Base-by-base conservation (phyloP, 129 eudicot species). In the Flaveria brownii region DNA sequence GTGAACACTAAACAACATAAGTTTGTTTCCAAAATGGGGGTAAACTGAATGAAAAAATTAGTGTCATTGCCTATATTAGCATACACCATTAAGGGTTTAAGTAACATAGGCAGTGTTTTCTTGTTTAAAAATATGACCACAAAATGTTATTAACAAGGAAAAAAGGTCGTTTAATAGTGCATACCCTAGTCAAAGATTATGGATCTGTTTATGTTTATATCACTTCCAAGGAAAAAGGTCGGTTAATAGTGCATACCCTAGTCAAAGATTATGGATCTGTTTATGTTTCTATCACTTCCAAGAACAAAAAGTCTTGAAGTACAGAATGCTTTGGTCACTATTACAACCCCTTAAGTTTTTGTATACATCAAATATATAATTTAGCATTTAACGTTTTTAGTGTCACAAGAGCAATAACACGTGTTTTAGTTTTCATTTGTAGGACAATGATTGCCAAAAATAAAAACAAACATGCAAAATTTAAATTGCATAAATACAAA, bases 401-500 rank as follows among this genome's bases (percentile, higher is more conserved):
- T 50, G 25, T 39, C 52, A 46, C 16, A 22, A 6, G 39, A 47
- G 30, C 11, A 55, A 45, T 14, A 59, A 2, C 23, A 43, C 70
- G 57, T 72, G 42, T 43, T 57, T 78, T 59, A 25, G 8, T 5
- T 42, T 60, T 59, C 63, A 3, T 70, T 18, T 64, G 60, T 28
- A 59, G 49, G 13, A 47, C 16, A 70, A 11, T 18, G 52, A 47
- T 59, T 43, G 15, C 47, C 70, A 70, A 26, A 36, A 57, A 39
- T 22, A 25, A 64, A 78, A 9, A 59, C 39, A 30, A 43, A 26
- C n/a, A 68, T 9, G 33, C 63, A 28, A 70, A 20, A 33, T 57
- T 43, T 22, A 11, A 11, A 78, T 49, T 11, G 41, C 30, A 59
- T 59, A 70, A 46, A 51, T 70, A 71, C 74, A 68, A 68, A 69